Evolutionary conservation across 192 early-diverging fungal species (phyloP), one percentile per base, ranked within the genome.

Genomic region (Radiomyces spectabilis): DNA sequence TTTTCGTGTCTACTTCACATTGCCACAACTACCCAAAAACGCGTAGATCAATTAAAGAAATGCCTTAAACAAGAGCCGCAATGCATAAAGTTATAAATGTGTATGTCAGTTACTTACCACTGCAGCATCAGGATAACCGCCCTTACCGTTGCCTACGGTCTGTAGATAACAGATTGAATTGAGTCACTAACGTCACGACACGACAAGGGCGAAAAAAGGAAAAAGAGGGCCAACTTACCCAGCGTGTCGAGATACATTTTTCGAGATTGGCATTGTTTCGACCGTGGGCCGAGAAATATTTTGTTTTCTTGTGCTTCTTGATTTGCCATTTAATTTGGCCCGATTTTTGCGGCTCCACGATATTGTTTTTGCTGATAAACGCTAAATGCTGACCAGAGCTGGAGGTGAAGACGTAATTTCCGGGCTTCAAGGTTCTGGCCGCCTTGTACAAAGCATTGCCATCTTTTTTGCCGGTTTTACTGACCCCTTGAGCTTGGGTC

Each of bases 241-340:
- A 62, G 3, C 60, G 60, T 31, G 60, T 62, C 13, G 60, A 62
- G 18, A 62, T 27, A 49, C 60, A 62, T 30, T 62, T 62, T 12
- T 37, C 41, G 24, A 55, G 46, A 13, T 41, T 46, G 26, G 38
- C 41, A 6, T 62, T 46, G n/a, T 62, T 48, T 25, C 24, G 31
- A 31, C 13, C 24, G 38, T 47, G 60, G 6, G 55, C 42, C 12
- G 60, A 48, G n/a, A 62, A 62, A 38, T 41, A 62, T 25, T 62
- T 62, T 39, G 52, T 41, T 3, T 26, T 44, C 3, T 40, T 41
- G 53, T 62, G 60, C 25, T 55, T 42, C n/a, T 42, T 45, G 1
- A 62, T 16, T 1, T 26, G 5, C 60, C 60, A 62, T 2, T 22
- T n/a, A 27, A 31, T 37, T 6, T 41, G 0, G 10, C 31, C 53